Base-by-base conservation (phyloP, 1,284 basidiomycete species). In the Cystobasidiaceae sp. region DNA sequence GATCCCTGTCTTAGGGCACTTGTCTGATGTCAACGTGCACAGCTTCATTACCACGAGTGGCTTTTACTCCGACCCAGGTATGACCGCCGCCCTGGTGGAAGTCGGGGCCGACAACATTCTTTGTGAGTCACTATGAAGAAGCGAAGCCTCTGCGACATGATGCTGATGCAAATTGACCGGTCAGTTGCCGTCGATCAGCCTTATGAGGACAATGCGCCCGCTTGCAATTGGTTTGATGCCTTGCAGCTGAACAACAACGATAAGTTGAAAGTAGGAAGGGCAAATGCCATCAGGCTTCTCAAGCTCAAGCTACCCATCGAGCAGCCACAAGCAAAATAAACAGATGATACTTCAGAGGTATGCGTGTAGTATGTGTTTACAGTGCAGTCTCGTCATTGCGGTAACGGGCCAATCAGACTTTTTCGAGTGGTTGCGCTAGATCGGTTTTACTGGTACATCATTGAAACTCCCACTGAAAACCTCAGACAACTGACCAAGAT, bases 181-280 rank as follows among this genome's bases (percentile, higher is more conserved):
- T n/a, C n/a, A 56, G 54, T 56, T 37, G 54, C 54, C 4, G 54
- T 56, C 39, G 54, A 56, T 21, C 54, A 56, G n/a, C 54, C 54
- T 19, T 56, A 56, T 27, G 54, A 56, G 39, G 54, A 44, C 21
- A 56, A 37, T 21, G 39, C 54, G 11, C 54, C 54, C 4, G 54
- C 54, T 15, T 43, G 39, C 15, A 56, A 56, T 33, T 56, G 54
- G 54, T 56, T 56, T 41, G 54, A 56, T 39, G 54, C 54, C 45
- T 21, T 56, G 8, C 54, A 56, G 41, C 54, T 56, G 17, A 56
- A 56, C 32, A 56, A 56, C 25, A 56, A 56, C 19, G 54, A 56
- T 19, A 56, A 56, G 54, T 41, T 56, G 9, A 56, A 56, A 17
- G 44, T 56, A 21, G 54, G 54, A 28, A 28, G 54, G 4, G 54